Base-by-base conservation (phyloP, 768 basidiomycete genomes). In the Austroboletus festivus region DNA sequence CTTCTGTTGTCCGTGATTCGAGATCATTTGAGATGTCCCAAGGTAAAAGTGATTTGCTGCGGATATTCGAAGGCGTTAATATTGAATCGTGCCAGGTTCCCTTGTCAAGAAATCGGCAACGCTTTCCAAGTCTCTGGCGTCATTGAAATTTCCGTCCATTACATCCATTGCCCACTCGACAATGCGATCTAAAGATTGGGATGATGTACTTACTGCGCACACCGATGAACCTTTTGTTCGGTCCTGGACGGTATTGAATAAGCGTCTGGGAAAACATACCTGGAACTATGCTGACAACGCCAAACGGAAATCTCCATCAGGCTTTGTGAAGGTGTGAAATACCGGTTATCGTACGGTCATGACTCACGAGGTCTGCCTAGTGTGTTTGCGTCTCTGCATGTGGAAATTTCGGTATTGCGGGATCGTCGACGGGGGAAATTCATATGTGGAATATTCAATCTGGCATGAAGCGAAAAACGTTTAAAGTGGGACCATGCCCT, bases 401-500 rank as follows among this genome's bases (percentile, higher is more conserved):
- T 62, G 96, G 96, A 8, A 98, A 98, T 61, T 99, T 97, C 62
- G 91, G 89, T 23, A 67, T 98, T 11, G 91, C 82, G 4, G 83
- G 92, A 21, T 86, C 87, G 1, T 89, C 89, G 2, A 85, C 81
- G 0, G 89, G 90, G 2, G 77, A 76, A 21, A 86, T 98, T 33
- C 68, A 82, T 49, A 85, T 94, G 85, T 98, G 92, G 88, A 99
- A 97, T 63, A 83, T 99, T 83, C 95, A 99, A 67, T 93, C 89
- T 4, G 96, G 96, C 2, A 78, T 93, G 49, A 79, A 80, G 57
- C 77, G 95, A 38, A 89, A 87, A 68, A 75, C 78, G 2, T 97
- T 89, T 64, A 71, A 75, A 51, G 60, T 95, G 20, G 86, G 85
- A 0, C 66, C 77, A 19, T 80, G 77, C 59, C 86, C 86, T 20